phyloP scores from a whole-genome alignment of 1,284 basidiomycete species.

The Rugosomyces carneus region DNA sequence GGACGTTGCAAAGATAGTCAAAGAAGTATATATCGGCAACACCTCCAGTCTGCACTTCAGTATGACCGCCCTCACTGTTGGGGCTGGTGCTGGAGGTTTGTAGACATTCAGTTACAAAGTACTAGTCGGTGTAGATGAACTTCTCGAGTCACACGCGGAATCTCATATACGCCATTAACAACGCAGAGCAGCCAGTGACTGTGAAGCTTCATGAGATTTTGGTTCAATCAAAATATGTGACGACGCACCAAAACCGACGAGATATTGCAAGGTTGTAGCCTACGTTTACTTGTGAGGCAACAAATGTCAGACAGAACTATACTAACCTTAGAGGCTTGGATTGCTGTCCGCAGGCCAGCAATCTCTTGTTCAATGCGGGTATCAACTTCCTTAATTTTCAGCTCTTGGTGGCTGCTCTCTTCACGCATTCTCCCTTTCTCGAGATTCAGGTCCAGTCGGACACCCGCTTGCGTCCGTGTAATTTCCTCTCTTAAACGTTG shows the following conservation, averaged over 20 bases:
- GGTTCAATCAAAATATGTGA: constrained; percentile 1
- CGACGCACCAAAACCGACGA: constrained; percentile 74
- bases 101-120: background rate
- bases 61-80: constrained; percentile 37
- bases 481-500: constrained; percentile 91
- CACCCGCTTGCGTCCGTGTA: constrained; percentile 89
- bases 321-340: constrained; percentile 83
- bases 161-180: constrained; percentile 81
- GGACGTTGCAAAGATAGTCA: constrained; percentile 68
- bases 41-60: constrained; percentile 55
- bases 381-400: constrained; percentile 98
- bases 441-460: constrained; percentile 91
- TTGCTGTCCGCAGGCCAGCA: constrained; percentile 81
- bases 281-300: constrained; percentile 23
- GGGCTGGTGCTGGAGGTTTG: background rate
- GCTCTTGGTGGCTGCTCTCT: constrained; percentile 87
- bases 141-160: constrained; percentile 39
- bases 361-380: constrained; percentile 98
- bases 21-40: constrained; percentile 54
- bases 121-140: constrained; percentile 5
- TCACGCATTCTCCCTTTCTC: constrained; percentile 97
- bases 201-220: constrained; percentile 9
- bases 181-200: constrained; percentile 85
- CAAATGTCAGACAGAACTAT: constrained; percentile 15
- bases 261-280: constrained; percentile 79